Evolutionary conservation across 495 filamentous ascomycete species (phyloP).

Genomic region (Sabuloglossum arenarium): DNA sequence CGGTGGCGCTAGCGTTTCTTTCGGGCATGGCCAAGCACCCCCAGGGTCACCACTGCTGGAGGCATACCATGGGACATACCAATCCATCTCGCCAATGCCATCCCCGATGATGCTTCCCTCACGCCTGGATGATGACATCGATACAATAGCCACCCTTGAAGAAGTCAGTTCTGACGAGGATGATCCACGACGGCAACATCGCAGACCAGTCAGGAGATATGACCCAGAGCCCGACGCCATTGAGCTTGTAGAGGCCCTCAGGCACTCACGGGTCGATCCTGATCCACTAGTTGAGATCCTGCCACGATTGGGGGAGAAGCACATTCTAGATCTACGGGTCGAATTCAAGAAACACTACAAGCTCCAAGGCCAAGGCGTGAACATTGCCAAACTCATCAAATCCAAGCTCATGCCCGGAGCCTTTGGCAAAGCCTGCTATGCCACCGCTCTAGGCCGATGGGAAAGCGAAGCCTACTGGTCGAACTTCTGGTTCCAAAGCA

Average conservation of each 20-base stretch:
- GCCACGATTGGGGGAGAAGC: constrained; percentile 62
- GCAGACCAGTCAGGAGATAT: constrained; percentile 21
- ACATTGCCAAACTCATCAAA: constrained; percentile 91
- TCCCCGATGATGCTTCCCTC: constrained; percentile 34
- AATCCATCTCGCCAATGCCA: constrained; percentile 88
- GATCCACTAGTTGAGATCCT: constrained; percentile 64
- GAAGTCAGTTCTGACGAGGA: constrained; percentile 10
- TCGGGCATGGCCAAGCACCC: constrained; percentile 27
- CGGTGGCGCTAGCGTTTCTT: constrained; percentile 13
- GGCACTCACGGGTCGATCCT: constrained; percentile 40
- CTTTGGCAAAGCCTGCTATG: constrained; percentile 79
- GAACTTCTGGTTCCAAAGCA: constrained; percentile 93
- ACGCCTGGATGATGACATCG: constrained; percentile 13
- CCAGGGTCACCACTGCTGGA: constrained; percentile 64
- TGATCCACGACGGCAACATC: constrained; percentile 3
- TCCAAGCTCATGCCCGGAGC: constrained; percentile 36
- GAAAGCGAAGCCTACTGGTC: constrained; percentile 95
- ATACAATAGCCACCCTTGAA: constrained; percentile 14
- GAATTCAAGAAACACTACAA: constrained; percentile 87
- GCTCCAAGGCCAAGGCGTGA: constrained; percentile 63
- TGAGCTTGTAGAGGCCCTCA: constrained; percentile 54
- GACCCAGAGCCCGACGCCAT: constrained; percentile 61
- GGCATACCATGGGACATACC: constrained; percentile 85
- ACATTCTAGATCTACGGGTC: constrained; percentile 58
- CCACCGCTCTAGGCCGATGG: constrained; percentile 76